Evolutionary conservation across 768 basidiomycete species (phyloP).

Genomic region (Agrocybe pediades): DNA sequence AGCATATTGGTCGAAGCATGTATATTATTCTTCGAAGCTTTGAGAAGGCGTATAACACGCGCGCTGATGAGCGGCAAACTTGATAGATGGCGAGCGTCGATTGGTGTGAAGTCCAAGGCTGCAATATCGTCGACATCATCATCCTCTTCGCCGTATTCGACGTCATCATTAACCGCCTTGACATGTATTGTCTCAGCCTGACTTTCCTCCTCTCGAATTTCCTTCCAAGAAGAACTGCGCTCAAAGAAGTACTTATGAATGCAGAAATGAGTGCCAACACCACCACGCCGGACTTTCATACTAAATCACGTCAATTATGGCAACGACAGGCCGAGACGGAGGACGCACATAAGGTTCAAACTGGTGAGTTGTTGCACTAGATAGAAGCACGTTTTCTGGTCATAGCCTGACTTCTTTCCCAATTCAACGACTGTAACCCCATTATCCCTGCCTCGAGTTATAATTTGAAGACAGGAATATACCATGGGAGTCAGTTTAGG

Average conservation of each 20-base stretch:
- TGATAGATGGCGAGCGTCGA: constrained; percentile 77
- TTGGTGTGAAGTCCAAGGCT: constrained; percentile 63
- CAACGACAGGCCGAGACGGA: not conserved
- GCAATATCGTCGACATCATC: constrained; percentile 26
- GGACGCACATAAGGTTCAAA: constrained; percentile 69
- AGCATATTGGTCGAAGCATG: constrained; percentile 78
- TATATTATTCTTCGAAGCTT: constrained; percentile 66
- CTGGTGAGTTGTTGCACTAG: constrained; percentile 76
- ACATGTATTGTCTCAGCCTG: constrained; percentile 38
- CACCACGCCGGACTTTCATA: constrained; percentile 76
- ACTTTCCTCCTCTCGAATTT: constrained; percentile 70
- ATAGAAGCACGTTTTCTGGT: constrained; percentile 90
- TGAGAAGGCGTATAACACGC: constrained; percentile 72
- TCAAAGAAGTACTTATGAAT: constrained; percentile 88
- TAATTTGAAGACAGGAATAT: constrained; percentile 79
- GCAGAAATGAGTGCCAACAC: constrained; percentile 74
- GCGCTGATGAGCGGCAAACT: constrained; percentile 72
- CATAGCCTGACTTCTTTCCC: constrained; percentile 77
- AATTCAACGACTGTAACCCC: constrained; percentile 81
- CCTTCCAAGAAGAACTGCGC: constrained; percentile 72
- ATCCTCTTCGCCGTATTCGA: constrained; percentile 34
- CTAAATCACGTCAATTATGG: constrained; percentile 32
- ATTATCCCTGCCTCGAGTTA: constrained; percentile 77
- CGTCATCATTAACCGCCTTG: constrained; percentile 24
- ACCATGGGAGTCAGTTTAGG: constrained; percentile 84